phyloP scores from a whole-genome alignment of 345 rosid species.

The Carallia pectinifolia region DNA sequence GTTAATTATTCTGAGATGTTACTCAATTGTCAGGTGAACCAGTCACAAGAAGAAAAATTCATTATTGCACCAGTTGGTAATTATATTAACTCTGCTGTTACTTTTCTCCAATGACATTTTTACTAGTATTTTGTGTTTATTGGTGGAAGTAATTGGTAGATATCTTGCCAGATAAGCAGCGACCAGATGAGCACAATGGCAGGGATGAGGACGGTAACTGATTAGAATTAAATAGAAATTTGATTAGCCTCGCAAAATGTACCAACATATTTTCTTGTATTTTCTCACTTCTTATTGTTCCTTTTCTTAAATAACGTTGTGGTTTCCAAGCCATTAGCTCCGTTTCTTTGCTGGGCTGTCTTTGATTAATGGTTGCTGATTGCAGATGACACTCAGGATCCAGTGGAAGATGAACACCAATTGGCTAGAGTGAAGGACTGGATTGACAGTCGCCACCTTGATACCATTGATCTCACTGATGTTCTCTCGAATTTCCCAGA shows the following conservation, averaged over 20 bases:
- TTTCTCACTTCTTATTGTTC: conserved; percentile 5
- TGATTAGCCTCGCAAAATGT: no score
- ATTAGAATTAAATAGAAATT: neutral
- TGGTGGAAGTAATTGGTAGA: conserved; percentile 17
- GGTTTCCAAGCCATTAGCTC: no score
- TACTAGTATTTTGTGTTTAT: neutral
- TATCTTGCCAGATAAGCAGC: conserved; percentile 53
- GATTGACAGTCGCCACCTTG: conserved; percentile 52
- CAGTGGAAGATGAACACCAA: conserved; percentile 75
- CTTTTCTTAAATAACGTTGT: no score
- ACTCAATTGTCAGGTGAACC: conserved; percentile 51
- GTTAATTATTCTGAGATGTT: conserved; percentile 1
- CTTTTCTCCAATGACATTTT: neutral
- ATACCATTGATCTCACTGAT: conserved; percentile 61
- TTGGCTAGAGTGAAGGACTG: conserved; percentile 76
- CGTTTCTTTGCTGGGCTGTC: neutral
- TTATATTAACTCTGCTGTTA: conserved; percentile 11
- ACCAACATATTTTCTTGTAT: neutral
- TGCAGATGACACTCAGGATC: conserved; percentile 81
- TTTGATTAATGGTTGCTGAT: conserved; percentile 1
- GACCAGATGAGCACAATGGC: conserved; percentile 46
- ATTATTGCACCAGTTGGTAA: conserved; percentile 71
- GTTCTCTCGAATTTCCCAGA: conserved; percentile 79
- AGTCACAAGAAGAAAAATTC: conserved; percentile 55
- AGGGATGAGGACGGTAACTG: conserved; percentile 63